Conservation (phyloP, 768 basidiomycete genomes). For the Xanthoconium purpureum region DNA sequence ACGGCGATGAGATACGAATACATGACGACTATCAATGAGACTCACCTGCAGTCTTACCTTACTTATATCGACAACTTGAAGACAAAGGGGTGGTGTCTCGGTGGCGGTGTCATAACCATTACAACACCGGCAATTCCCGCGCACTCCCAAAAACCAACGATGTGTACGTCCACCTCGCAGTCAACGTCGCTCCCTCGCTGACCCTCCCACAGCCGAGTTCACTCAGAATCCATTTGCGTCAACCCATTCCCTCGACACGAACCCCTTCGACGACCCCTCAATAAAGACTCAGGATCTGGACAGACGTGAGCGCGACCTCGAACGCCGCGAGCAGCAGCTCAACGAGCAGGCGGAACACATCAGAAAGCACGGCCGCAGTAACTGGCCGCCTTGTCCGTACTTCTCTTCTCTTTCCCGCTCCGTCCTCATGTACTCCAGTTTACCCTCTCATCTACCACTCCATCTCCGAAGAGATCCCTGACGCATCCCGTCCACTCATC, state of each 20-base stretch:
- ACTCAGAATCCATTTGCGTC: constrained; percentile 83
- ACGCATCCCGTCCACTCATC: constrained; percentile 72
- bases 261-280: constrained; percentile 88
- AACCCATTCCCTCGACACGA: constrained; percentile 78
- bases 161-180: constrained; percentile 21
- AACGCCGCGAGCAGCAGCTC: constrained; percentile 74
- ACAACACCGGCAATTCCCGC: constrained; percentile 3
- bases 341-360: constrained; percentile 65
- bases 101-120: not conserved
- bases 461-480: constrained; percentile 86
- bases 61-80: not conserved
- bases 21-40: constrained; percentile 18
- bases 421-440: constrained; percentile 48
- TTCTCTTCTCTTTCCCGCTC: constrained; percentile 8
- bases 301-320: constrained; percentile 77
- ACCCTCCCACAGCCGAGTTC: constrained; percentile 22
- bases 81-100: not conserved
- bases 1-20: constrained; percentile 40
- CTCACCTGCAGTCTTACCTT: not conserved
- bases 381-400: constrained; percentile 86
- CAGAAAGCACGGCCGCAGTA: constrained; percentile 76
- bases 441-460: constrained; percentile 94
- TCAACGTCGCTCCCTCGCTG: not conserved
- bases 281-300: constrained; percentile 60
- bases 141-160: constrained; percentile 3